Percentiles rank a stretch among this genome's conserved stretches.
phyloP scores from a whole-genome alignment of 768 basidiomycete species.

The Crucibulum laeve region DNA sequence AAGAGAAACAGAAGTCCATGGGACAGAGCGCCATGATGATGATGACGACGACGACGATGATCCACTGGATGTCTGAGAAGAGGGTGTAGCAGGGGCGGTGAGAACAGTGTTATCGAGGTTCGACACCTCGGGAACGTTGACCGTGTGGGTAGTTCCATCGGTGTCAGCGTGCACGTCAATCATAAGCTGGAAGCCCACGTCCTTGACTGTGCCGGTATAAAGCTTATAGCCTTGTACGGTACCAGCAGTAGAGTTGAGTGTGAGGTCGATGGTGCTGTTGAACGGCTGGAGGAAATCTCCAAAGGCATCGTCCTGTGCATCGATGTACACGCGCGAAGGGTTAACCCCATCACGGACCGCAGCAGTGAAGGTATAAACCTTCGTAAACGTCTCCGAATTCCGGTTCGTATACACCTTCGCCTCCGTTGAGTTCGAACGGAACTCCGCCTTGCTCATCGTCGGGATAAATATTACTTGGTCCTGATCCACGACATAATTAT shows the following conservation, averaged over 20 bases:
- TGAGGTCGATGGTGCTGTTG: slow-evolving; percentile 21
- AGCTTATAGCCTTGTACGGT: slow-evolving; percentile 24
- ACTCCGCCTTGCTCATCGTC: slow-evolving; percentile 14
- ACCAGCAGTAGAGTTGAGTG: slow-evolving; percentile 15
- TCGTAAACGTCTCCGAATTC: slow-evolving; percentile 9
- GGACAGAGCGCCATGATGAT: not conserved
- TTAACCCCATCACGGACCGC: slow-evolving; percentile 22
- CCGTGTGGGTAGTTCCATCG: slow-evolving; percentile 21
- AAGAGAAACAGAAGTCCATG: not conserved
- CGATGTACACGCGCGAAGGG: slow-evolving; percentile 22
- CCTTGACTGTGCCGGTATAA: slow-evolving; percentile 20
- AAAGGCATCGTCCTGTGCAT: slow-evolving; percentile 19
- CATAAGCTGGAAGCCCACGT: slow-evolving; percentile 22
- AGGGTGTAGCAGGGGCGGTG: slow-evolving; percentile 12
- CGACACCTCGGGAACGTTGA: slow-evolving; percentile 22
- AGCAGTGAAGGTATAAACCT: slow-evolving; percentile 18
- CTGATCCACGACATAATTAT: slow-evolving; percentile 24
- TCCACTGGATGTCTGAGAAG: not conserved
- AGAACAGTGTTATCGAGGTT: slow-evolving; percentile 21
- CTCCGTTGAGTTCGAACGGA: slow-evolving; percentile 6
- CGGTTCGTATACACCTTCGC: slow-evolving; percentile 8
- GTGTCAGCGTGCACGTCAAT: slow-evolving; percentile 21
- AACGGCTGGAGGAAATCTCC: slow-evolving; percentile 16
- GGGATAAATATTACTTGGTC: slow-evolving; percentile 29
- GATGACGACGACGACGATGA: not conserved